Conservation (phyloP, 345 rosid species). For the Odontarrhena argentea region DNA sequence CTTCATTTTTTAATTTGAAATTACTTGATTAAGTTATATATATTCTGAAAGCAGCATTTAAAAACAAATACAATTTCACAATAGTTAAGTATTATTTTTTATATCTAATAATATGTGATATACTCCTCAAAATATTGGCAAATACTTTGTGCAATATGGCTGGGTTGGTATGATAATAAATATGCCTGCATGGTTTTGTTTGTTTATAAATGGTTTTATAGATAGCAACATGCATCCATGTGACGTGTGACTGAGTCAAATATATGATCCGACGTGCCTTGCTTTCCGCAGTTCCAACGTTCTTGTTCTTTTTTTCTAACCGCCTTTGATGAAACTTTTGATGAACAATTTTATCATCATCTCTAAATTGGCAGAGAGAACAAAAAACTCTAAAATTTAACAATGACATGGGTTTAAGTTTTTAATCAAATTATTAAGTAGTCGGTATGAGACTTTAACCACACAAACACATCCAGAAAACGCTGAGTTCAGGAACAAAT, state of each 20-base stretch:
- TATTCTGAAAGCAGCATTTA: neutral
- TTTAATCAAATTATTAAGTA: no score
- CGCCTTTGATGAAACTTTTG: no score
- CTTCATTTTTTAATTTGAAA: neutral
- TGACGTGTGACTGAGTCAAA: constrained; percentile 38
- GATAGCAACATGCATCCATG: neutral
- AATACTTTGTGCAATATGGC: neutral
- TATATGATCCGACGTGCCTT: neutral
- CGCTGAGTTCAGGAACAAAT: no score
- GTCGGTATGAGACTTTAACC: no score
- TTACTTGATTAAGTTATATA: neutral
- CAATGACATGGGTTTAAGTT: neutral
- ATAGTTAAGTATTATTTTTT: neutral
- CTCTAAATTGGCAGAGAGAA: neutral
- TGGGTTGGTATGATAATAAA: neutral
- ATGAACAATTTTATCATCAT: no score
- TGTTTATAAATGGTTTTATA: neutral
- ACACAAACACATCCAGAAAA: no score
- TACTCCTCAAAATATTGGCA: neutral
- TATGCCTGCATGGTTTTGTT: constrained; percentile 8
- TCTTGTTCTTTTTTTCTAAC: neutral
- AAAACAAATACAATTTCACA: neutral
- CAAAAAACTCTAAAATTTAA: neutral
- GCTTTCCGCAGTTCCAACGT: constrained; percentile 1
- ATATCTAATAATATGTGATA: neutral